These are phyloP conservation scores for Lactarius psammicola DNA, from an alignment of 768 basidiomycete species.

Conservation along the genomic window DNA sequence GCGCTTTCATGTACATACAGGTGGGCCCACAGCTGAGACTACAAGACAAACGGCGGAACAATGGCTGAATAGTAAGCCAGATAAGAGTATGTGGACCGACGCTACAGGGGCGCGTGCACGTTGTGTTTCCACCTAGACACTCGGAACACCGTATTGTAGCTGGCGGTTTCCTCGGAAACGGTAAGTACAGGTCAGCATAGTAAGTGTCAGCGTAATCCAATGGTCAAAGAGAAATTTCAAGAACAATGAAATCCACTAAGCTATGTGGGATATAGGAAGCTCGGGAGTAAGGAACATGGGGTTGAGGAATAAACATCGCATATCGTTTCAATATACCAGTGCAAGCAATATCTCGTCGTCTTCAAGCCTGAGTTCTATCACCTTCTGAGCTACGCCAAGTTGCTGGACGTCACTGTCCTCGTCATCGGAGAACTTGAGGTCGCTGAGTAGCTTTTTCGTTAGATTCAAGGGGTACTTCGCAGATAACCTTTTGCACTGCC, in stretches of 20 bases:
- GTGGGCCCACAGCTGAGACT: too few relatives aligned
- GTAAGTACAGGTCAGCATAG: background rate
- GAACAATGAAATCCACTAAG: background rate
- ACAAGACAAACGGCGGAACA: too few relatives aligned
- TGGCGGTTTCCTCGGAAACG: background rate
- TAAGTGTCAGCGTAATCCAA: background rate
- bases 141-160: background rate
- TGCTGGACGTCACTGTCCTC: slow-evolving; percentile 5
- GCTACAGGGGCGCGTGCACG: background rate
- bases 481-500: background rate
- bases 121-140: background rate
- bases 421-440: background rate
- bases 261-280: background rate
- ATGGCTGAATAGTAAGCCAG: too few relatives aligned
- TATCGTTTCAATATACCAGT: background rate
- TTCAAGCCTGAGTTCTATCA: background rate
- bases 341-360: background rate
- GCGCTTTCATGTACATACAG: too few relatives aligned
- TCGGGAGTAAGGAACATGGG: background rate
- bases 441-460: background rate
- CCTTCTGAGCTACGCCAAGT: background rate
- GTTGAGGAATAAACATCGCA: background rate
- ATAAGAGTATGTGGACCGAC: background rate
- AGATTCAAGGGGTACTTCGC: background rate
- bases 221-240: background rate